These are phyloP conservation scores for Lyophyllum decastes DNA, from an alignment of 768 basidiomycete genomes.

Conservation along the genomic window DNA sequence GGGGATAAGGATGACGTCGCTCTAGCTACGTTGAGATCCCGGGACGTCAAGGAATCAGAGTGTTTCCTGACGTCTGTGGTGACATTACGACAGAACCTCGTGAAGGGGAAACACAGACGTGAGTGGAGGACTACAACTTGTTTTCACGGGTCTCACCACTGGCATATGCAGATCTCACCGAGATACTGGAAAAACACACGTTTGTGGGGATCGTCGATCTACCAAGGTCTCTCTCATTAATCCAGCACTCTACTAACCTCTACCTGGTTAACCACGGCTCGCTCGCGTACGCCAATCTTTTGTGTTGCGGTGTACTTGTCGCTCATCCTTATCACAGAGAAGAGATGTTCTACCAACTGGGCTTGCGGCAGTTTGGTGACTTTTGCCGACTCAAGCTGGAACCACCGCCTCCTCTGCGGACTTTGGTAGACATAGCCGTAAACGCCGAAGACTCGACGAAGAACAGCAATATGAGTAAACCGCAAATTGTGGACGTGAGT, in stretches of 20 bases:
- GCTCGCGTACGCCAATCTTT: constrained; percentile 65
- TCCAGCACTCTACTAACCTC: constrained; percentile 87
- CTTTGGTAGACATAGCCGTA: constrained; percentile 78
- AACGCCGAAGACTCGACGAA: constrained; percentile 63
- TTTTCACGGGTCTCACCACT: background rate
- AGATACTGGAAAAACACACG: constrained; percentile 83
- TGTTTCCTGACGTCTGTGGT: constrained; percentile 78
- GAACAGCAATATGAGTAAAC: constrained; percentile 53
- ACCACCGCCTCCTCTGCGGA: constrained; percentile 74
- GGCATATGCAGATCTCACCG: constrained; percentile 63
- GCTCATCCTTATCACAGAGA: constrained; percentile 51
- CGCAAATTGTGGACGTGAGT: constrained; percentile 71
- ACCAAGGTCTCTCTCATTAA: constrained; percentile 68
- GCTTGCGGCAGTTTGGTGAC: constrained; percentile 87
- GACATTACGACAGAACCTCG: constrained; percentile 58
- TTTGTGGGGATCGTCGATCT: constrained; percentile 93
- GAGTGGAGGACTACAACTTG: constrained; percentile 22
- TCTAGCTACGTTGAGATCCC: constrained; percentile 29
- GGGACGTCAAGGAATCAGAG: constrained; percentile 71
- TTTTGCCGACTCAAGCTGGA: constrained; percentile 76
- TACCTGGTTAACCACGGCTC: constrained; percentile 87
- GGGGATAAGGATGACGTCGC: constrained; percentile 20
- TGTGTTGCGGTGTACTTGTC: background rate
- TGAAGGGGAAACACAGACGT: constrained; percentile 73
- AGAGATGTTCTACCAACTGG: constrained; percentile 94